Conservation (phyloP, 140 eudicot species). For the Ambrosia hybrid region DNA sequence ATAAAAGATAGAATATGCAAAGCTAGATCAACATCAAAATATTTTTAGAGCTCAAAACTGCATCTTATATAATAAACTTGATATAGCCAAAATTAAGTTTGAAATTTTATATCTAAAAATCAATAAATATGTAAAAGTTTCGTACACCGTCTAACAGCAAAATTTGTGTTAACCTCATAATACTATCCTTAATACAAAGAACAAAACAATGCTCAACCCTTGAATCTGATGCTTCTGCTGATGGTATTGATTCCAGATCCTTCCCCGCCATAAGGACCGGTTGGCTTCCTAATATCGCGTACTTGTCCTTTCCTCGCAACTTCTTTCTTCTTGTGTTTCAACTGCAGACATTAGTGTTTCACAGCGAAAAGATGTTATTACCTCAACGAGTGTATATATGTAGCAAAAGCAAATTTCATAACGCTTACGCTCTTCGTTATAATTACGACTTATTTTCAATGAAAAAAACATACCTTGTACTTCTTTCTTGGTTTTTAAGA, state of each 20-base stretch:
- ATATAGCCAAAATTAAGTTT: background rate
- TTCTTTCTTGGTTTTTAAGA: constrained; percentile 78
- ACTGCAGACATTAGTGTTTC: constrained; percentile 34
- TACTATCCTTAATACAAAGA: constrained; percentile 8
- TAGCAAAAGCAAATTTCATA: too few relatives aligned
- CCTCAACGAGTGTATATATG: background rate
- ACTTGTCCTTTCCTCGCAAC: constrained; percentile 76
- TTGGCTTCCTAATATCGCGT: constrained; percentile 41
- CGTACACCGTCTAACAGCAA: constrained; percentile 17
- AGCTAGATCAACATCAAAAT: background rate
- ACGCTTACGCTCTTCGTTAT: background rate
- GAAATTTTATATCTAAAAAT: background rate
- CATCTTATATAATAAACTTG: background rate
- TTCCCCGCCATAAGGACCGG: constrained; percentile 78
- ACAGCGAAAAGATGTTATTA: background rate
- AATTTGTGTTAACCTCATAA: constrained; percentile 18
- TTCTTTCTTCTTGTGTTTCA: constrained; percentile 58
- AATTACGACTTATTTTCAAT: background rate
- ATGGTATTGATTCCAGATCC: constrained; percentile 70
- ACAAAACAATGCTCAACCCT: constrained; percentile 33
- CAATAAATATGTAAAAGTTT: background rate
- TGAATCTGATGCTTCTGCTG: constrained; percentile 67
- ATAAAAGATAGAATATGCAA: too few relatives aligned
- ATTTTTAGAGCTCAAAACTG: background rate
- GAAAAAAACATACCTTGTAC: constrained; percentile 55